These are phyloP conservation scores for Volvox africanus DNA, from an alignment of 139 green algal genomes.

Conservation along the genomic window DNA sequence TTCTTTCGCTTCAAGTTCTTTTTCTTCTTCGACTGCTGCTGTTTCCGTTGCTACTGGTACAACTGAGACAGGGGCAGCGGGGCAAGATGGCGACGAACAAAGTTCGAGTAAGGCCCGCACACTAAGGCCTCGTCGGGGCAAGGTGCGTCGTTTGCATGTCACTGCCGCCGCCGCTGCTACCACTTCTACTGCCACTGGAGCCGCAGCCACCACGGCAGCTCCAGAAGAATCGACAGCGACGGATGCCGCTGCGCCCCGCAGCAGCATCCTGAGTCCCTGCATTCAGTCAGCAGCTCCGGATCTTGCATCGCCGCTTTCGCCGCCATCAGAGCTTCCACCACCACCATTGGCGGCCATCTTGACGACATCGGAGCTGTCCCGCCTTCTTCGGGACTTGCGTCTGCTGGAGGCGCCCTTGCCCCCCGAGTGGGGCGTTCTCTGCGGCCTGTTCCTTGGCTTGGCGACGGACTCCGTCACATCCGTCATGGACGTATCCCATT, in stretches of 20 bases:
- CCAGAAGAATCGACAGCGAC: background rate
- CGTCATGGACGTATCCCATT: background rate
- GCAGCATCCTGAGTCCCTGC: no score
- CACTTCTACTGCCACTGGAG: no score
- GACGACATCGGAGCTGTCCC: constrained; percentile 2
- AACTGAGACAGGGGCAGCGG: no score
- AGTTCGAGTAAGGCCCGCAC: no score
- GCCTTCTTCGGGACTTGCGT: constrained; percentile 25
- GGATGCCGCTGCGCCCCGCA: background rate
- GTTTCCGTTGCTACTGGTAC: no score
- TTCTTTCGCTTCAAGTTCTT: no score
- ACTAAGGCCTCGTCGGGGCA: background rate
- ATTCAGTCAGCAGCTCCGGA: no score
- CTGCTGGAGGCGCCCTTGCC: background rate
- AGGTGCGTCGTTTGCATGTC: background rate
- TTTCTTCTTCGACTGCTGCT: no score
- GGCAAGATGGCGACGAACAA: no score
- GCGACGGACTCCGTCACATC: background rate
- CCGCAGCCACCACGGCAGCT: background rate
- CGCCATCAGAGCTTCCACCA: background rate
- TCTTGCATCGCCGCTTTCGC: background rate
- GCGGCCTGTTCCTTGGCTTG: background rate
- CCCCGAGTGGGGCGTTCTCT: background rate
- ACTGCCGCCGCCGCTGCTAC: background rate
- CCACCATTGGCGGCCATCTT: background rate